These are phyloP conservation scores for Leavenworthia alabamica DNA, from an alignment of 345 rosid genomes.

Conservation along the genomic window DNA sequence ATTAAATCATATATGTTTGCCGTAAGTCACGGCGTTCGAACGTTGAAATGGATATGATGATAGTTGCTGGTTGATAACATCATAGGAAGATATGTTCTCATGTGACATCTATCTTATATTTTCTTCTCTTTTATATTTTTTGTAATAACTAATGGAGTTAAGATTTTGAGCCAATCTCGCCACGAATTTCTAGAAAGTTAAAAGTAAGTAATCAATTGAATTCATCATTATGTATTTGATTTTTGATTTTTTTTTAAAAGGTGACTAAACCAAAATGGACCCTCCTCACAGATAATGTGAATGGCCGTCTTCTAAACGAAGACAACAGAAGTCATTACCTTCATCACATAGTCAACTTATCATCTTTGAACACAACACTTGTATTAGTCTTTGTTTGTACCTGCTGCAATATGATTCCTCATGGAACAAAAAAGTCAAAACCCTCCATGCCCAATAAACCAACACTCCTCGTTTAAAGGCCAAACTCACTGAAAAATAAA, in stretches of 20 bases:
- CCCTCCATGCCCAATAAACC: no score
- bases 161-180: slow-evolving; percentile 30
- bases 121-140: neutral
- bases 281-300: slow-evolving; percentile 6
- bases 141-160: neutral
- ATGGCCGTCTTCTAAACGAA: slow-evolving; percentile 5
- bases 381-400: neutral
- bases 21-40: slow-evolving; percentile 17
- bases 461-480: neutral
- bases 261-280: slow-evolving; percentile 15
- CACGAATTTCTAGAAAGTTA: slow-evolving; percentile 23
- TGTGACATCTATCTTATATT: neutral
- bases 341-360: neutral
- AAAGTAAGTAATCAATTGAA: neutral
- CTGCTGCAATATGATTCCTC: no score
- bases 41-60: slow-evolving; percentile 5
- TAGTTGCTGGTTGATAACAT: neutral
- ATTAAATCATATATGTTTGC: slow-evolving; percentile 3
- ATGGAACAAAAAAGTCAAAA: no score
- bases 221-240: slow-evolving; percentile 6
- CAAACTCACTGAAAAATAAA: no score
- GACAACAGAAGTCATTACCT: slow-evolving; percentile 11
- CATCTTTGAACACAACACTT: neutral
- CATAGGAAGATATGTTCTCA: neutral
- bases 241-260: neutral